Base-by-base conservation (phyloP, 352 stramenopile species). In the Pythium dissimile region DNA sequence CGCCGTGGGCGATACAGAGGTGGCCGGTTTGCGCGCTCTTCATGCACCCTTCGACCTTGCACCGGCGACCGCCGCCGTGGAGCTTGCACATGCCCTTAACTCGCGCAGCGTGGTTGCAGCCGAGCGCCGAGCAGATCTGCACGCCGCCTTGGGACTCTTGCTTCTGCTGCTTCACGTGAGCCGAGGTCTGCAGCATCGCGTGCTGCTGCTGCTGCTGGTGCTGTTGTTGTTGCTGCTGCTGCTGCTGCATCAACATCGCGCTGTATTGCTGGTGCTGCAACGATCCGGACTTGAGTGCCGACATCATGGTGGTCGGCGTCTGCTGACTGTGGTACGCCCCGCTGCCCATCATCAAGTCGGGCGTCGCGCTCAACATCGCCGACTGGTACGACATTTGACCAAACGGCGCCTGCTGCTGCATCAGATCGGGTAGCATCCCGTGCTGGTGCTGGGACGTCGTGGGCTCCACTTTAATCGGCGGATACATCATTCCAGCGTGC, bases 61-160 rank as follows among this genome's bases (percentile, higher is more conserved):
- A 94, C 13, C 84, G 74, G 18, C 82, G 72, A 0, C 84, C 84
- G 16, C 84, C 84, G 16, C 84, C 84, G 47, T 94, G 84, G 9
- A 90, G 54, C 61, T 94, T 94, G 71, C 84, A 94, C 84, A 94
- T 92, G 24, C 84, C 84, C 61, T 92, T 92, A 30, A 90, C 75
- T 0, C 82, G 77, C 5, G 84, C 81, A 1, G 79, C 69, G 62
- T 94, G 81, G 66, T 84, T 89, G 68, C 84, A 94, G 15, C 84
- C 84, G 16, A 89, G 62, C 5, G 84, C 79, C 20, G 82, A 86
- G 62, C 82, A 92, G 27, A 92, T 73, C 62, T 87, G 81, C 1
- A 62, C 64, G n/a, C 64, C 69, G 9, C 75, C 70, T 23, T 75
- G 70, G 3, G 66, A 61, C 18, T 92, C 78, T 20, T 69, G 66